phyloP scores from a whole-genome alignment of 257 asterid species.

The Echites panduratus region DNA sequence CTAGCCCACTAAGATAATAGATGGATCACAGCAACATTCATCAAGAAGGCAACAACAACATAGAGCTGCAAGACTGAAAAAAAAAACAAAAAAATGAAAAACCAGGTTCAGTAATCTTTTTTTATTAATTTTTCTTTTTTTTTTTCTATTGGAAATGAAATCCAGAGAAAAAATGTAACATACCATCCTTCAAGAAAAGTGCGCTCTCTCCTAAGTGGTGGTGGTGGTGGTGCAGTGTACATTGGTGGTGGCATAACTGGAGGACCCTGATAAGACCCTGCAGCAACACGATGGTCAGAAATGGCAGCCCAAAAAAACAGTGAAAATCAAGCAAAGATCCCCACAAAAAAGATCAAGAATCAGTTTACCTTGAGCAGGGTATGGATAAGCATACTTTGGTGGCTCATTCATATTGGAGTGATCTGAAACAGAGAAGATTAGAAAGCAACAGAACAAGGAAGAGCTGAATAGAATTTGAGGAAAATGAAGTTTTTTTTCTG shows the following conservation, averaged over 20 bases:
- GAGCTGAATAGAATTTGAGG: background rate
- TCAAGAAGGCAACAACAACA: constrained; percentile 74
- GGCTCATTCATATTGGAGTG: constrained; percentile 38
- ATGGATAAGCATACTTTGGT: constrained; percentile 62
- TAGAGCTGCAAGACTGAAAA: constrained; percentile 58
- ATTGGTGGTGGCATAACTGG: constrained; percentile 81
- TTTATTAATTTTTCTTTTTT: too few species aligned
- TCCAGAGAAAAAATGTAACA: background rate
- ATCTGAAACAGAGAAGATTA: background rate
- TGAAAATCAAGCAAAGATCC: background rate
- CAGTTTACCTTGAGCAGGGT: constrained; percentile 55
- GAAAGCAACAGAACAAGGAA: background rate
- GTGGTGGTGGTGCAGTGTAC: constrained; percentile 43
- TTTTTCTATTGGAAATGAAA: background rate
- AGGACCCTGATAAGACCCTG: constrained; percentile 74
- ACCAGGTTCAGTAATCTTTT: background rate
- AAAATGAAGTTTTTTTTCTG: background rate
- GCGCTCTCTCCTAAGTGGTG: constrained; percentile 27
- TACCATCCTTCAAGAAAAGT: constrained; percentile 69
- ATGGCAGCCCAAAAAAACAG: background rate
- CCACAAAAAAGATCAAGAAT: background rate
- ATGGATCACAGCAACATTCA: constrained; percentile 86
- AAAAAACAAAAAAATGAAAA: background rate
- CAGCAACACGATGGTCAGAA: background rate
- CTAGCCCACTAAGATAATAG: constrained; percentile 34